These are phyloP conservation scores for Platanthera zijinensis DNA, from an alignment of 106 monocot genomes.

Conservation along the genomic window DNA sequence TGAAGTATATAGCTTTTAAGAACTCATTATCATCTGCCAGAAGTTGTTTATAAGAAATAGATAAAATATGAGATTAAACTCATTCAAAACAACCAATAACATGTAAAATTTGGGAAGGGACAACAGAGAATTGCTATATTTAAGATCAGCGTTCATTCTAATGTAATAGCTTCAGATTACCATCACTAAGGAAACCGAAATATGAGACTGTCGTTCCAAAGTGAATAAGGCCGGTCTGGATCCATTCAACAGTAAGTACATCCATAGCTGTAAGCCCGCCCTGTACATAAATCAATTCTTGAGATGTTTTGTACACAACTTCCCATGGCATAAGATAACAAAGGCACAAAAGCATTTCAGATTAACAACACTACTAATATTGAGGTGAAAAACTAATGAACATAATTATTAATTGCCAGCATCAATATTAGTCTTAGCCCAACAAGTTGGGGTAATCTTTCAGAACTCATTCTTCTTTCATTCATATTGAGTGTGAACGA, in stretches of 20 bases:
- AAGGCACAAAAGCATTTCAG: background rate
- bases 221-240: conserved; percentile 14
- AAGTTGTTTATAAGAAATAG: background rate
- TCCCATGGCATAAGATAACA: background rate
- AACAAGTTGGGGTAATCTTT: background rate
- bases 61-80: background rate
- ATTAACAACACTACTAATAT: background rate
- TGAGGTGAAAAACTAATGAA: background rate
- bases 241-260: conserved; percentile 12
- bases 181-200: conserved; percentile 14
- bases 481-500: background rate
- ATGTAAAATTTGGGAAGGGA: background rate
- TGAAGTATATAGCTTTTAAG: background rate
- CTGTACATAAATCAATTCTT: background rate
- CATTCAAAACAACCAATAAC: background rate
- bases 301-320: background rate
- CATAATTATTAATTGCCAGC: background rate
- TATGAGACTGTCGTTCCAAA: conserved; percentile 12
- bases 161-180: conserved; percentile 3
- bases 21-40: background rate
- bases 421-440: background rate
- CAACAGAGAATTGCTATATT: background rate
- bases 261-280: conserved; percentile 16
- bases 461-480: background rate
- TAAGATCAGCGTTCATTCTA: background rate